These are phyloP conservation scores for Pseudogymnoascus sp. DNA, from an alignment of 2,329 filamentous ascomycete species.

Conservation along the genomic window DNA sequence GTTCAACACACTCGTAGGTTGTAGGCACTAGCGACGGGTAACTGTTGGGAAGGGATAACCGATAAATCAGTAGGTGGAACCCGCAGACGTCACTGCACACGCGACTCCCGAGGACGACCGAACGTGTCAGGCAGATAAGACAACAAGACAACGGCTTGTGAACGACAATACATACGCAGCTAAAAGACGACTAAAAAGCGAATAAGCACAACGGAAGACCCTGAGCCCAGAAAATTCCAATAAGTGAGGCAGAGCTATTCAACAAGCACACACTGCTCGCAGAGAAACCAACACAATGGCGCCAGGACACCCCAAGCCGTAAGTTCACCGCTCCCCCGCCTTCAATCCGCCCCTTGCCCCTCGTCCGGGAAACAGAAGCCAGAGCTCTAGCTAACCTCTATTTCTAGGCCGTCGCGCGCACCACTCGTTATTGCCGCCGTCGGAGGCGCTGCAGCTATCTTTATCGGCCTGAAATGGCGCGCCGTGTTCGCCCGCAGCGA, in stretches of 20 bases:
- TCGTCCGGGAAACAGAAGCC: background rate
- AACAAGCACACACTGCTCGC: constrained; percentile 3
- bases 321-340: background rate
- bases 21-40: constrained; percentile 4
- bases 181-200: background rate
- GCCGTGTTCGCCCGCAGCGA: constrained; percentile 26
- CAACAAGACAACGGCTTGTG: background rate
- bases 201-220: background rate
- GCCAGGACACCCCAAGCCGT: constrained; percentile 1
- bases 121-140: background rate
- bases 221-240: background rate
- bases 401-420: constrained; percentile 20
- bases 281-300: background rate
- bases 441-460: constrained; percentile 21
- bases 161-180: background rate
- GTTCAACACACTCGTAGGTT: background rate
- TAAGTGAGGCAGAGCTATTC: background rate
- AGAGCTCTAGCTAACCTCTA: background rate
- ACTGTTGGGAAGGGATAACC: constrained; percentile 5
- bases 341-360: background rate
- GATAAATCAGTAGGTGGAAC: background rate
- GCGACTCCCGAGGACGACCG: constrained; percentile 1
- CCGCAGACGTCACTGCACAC: background rate
- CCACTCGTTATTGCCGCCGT: constrained; percentile 23
- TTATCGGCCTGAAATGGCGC: constrained; percentile 26